phyloP scores from a whole-genome alignment of 371 early-diverging fungal genomes.

The Cokeromyces recurvatus region DNA sequence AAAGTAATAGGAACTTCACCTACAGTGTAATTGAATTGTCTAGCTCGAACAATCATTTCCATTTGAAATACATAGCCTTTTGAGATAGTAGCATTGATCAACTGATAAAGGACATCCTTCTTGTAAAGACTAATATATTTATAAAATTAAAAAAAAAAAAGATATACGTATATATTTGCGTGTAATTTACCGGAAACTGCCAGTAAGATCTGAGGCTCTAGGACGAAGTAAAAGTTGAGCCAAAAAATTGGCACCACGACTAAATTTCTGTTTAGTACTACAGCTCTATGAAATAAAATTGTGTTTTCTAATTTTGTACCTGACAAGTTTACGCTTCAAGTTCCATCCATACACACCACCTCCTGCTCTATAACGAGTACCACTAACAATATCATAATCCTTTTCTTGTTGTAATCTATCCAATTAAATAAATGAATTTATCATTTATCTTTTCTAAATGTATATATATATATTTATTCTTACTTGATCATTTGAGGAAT shows the following conservation, averaged over 20 bases:
- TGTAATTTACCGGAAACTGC: conserved; percentile 84
- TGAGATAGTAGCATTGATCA: conserved; percentile 85
- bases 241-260: conserved; percentile 97
- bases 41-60: conserved; percentile 98
- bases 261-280: no score
- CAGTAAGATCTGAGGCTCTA: conserved; percentile 94
- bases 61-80: conserved; percentile 99
- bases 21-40: conserved; percentile 81
- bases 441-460: background rate
- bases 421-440: background rate
- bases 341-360: conserved; percentile 99
- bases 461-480: background rate
- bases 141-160: background rate
- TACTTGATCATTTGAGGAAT: conserved; percentile 91
- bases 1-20: conserved; percentile 97
- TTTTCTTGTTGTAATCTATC: conserved; percentile 71
- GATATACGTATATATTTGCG: no score
- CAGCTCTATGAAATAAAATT: no score
- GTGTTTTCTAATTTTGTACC: no score
- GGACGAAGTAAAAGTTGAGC: conserved; percentile 91
- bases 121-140: conserved; percentile 86
- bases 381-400: conserved; percentile 93
- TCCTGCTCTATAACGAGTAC: conserved; percentile 86
- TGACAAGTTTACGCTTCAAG: conserved; percentile 93
- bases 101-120: conserved; percentile 79